These are phyloP conservation scores for Penicillium sp. DNA, from an alignment of 2,329 filamentous ascomycete species.

Conservation along the genomic window DNA sequence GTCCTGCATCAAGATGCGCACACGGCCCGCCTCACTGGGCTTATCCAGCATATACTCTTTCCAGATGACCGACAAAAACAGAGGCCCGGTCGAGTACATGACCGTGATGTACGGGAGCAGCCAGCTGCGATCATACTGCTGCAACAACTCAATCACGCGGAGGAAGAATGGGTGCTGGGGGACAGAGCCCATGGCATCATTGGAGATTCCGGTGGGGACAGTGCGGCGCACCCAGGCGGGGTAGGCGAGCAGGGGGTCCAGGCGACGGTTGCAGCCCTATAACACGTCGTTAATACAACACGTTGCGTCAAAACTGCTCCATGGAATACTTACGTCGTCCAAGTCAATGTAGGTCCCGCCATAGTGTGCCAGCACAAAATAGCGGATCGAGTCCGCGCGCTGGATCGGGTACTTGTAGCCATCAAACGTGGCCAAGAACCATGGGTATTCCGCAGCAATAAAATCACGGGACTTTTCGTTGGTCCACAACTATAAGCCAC, in stretches of 20 bases:
- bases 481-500: constrained; percentile 61
- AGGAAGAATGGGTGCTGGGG: constrained; percentile 70
- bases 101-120: constrained; percentile 67
- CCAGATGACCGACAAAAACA: constrained; percentile 71
- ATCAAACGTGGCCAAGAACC: constrained; percentile 70
- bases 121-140: constrained; percentile 64
- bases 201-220: constrained; percentile 69
- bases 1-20: constrained; percentile 63
- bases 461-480: constrained; percentile 64
- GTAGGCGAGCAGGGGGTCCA: constrained; percentile 63
- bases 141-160: constrained; percentile 61
- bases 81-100: constrained; percentile 70
- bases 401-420: constrained; percentile 70
- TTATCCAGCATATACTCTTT: constrained; percentile 59
- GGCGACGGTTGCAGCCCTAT: constrained; percentile 61
- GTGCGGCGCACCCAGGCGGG: constrained; percentile 67
- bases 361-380: constrained; percentile 70
- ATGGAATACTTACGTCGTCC: constrained; percentile 54
- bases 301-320: not conserved
- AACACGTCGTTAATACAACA: constrained; percentile 9
- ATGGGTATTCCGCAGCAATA: constrained; percentile 66
- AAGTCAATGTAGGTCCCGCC: constrained; percentile 78
- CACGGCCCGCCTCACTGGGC: constrained; percentile 45
- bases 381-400: constrained; percentile 70
- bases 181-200: constrained; percentile 71